A percentile compares a stretch with the other conserved stretches of the same genome.
phyloP scores from a whole-genome alignment of 768 basidiomycete species.

The Tylopilus sp. region DNA sequence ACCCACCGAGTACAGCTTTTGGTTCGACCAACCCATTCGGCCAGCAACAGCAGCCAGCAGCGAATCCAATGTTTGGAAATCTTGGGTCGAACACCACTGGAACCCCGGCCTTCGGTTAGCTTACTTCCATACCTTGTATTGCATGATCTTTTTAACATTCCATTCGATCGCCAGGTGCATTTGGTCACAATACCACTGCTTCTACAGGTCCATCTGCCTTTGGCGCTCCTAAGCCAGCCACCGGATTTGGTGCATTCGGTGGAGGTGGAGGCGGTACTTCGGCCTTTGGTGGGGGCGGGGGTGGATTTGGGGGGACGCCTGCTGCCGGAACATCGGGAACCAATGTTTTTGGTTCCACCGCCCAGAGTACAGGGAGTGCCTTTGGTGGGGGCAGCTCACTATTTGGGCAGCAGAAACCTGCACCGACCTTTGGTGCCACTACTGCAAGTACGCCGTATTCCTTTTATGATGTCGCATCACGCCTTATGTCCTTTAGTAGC shows the following conservation, averaged over 20 bases:
- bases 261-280: constrained; percentile 57
- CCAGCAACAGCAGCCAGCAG: constrained; percentile 63
- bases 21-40: constrained; percentile 56
- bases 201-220: constrained; percentile 47
- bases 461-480: background rate
- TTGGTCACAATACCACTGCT: constrained; percentile 38
- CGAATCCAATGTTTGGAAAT: constrained; percentile 82
- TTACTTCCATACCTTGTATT: background rate
- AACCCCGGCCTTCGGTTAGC: constrained; percentile 37
- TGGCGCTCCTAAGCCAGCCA: constrained; percentile 63
- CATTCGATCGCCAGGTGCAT: constrained; percentile 32
- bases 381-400: constrained; percentile 48
- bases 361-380: constrained; percentile 30
- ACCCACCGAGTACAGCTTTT: constrained; percentile 43
- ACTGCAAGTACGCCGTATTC: constrained; percentile 29
- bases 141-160: constrained; percentile 3
- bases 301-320: constrained; percentile 39
- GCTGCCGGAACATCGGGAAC: constrained; percentile 31
- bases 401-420: constrained; percentile 56
- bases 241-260: constrained; percentile 76
- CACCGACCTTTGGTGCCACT: constrained; percentile 42
- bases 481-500: constrained; percentile 24
- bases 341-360: constrained; percentile 34
- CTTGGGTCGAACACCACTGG: constrained; percentile 37
- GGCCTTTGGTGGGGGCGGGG: constrained; percentile 45